A percentile compares a stretch with the other conserved stretches of the same genome.
Evolutionary conservation across 1,284 basidiomycete genomes (phyloP).

Genomic region (Pseudozyma sp.): DNA sequence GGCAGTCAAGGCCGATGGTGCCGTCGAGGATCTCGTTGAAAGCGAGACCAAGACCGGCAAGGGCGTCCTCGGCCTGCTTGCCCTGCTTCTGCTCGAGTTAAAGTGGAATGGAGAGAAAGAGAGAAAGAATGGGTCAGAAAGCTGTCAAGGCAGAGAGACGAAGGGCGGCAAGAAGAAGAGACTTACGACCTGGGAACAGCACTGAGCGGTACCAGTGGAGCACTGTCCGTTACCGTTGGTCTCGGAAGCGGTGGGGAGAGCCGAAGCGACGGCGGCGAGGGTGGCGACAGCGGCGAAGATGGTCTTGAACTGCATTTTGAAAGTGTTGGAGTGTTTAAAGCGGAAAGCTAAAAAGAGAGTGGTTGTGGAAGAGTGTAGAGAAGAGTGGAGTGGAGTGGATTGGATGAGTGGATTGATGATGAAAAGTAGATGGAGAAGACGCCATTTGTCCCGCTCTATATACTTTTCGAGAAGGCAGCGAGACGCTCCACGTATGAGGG

Average conservation of each 20-base stretch:
- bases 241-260: conserved; percentile 29
- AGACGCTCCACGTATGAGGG: conserved; percentile 1
- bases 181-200: conserved; percentile 51
- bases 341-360: conserved; percentile 45
- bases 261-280: conserved; percentile 49
- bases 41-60: conserved; percentile 53
- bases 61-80: conserved; percentile 44
- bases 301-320: conserved; percentile 63
- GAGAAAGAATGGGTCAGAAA: conserved; percentile 13
- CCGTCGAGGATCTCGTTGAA: conserved; percentile 50
- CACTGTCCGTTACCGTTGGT: conserved; percentile 51
- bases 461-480: conserved; percentile 30
- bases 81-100: conserved; percentile 38
- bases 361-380: conserved; percentile 30
- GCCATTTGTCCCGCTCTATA: conserved; percentile 38
- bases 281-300: conserved; percentile 50
- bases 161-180: background rate
- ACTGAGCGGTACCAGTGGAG: conserved; percentile 47
- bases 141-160: background rate
- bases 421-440: conserved; percentile 39
- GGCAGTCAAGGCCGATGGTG: conserved; percentile 51
- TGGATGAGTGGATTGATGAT: conserved; percentile 53
- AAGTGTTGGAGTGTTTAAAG: conserved; percentile 20
- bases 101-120: conserved; percentile 5
- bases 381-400: conserved; percentile 49